Conservation (phyloP, 257 asterid genomes). For the Leptodermis oblonga region DNA sequence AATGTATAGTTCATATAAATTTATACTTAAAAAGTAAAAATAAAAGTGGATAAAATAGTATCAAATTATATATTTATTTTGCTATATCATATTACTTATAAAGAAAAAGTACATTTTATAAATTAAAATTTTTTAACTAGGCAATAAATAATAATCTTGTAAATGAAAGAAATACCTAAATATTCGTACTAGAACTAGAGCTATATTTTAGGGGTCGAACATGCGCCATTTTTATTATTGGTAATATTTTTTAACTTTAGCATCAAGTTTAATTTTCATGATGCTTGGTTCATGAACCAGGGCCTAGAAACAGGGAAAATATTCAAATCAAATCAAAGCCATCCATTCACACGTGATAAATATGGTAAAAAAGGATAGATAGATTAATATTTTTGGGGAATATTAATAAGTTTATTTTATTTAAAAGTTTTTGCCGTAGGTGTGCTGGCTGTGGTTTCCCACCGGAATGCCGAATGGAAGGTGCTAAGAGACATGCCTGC, state of each 20-base stretch:
- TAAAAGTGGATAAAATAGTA: no score
- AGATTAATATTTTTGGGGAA: neutral
- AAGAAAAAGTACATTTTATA: no score
- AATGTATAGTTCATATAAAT: no score
- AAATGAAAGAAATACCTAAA: neutral
- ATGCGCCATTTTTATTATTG: neutral
- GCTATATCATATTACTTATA: no score
- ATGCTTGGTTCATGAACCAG: neutral
- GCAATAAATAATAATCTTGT: neutral
- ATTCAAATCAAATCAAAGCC: conserved; percentile 4
- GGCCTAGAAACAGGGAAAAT: neutral
- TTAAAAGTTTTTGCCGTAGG: no score
- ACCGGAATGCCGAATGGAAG: no score
- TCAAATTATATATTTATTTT: no score
- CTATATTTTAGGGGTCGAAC: neutral
- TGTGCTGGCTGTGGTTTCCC: no score
- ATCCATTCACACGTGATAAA: conserved; percentile 1
- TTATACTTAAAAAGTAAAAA: no score
- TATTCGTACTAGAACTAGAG: no score
- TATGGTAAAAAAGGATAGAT: conserved; percentile 3
- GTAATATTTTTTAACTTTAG: neutral
- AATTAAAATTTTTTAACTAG: no score
- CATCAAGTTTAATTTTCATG: neutral
- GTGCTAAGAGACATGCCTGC: neutral
- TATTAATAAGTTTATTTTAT: no score